Evolutionary conservation across 176 grass and related monocot genomes (phyloP).

Genomic region (Avena sativa): DNA sequence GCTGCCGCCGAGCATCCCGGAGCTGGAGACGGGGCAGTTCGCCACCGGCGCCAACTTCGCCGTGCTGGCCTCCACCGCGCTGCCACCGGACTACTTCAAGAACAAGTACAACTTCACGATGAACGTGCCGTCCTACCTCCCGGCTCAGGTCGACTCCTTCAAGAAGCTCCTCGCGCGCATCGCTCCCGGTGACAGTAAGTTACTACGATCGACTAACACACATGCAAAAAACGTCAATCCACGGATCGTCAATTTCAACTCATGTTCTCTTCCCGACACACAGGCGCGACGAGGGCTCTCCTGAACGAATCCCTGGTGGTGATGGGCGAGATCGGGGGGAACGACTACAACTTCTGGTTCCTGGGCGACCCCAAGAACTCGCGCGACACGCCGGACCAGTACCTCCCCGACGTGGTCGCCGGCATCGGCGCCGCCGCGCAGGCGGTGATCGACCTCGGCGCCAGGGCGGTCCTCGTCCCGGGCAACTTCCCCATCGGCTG

Average conservation of each 20-base stretch:
- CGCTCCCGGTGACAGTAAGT: not conserved
- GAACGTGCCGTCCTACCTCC: not conserved
- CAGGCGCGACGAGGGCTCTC: not conserved
- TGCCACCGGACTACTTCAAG: not conserved
- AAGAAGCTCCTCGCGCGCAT: not conserved
- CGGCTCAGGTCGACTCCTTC: not conserved
- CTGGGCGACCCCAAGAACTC: not conserved
- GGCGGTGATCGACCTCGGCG: constrained; percentile 23
- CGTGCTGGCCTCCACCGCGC: not conserved
- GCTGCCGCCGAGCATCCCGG: constrained; percentile 17
- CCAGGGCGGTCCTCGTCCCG: not conserved
- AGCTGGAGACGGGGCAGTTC: not conserved
- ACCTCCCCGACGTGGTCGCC: constrained; percentile 19
- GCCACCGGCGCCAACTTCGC: constrained; percentile 8
- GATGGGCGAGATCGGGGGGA: constrained; percentile 71
- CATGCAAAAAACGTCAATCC: not conserved
- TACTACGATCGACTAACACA: no score
- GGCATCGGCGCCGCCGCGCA: constrained; percentile 3
- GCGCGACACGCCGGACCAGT: not conserved
- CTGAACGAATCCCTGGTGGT: constrained; percentile 45
- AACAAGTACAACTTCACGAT: not conserved
- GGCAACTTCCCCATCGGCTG: constrained; percentile 29
- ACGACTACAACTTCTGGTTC: constrained; percentile 66
- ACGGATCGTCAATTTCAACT: not conserved
- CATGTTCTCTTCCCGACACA: not conserved